Evolutionary conservation across 148 eudicot species (phyloP).

Genomic region (Bassia scoparia): DNA sequence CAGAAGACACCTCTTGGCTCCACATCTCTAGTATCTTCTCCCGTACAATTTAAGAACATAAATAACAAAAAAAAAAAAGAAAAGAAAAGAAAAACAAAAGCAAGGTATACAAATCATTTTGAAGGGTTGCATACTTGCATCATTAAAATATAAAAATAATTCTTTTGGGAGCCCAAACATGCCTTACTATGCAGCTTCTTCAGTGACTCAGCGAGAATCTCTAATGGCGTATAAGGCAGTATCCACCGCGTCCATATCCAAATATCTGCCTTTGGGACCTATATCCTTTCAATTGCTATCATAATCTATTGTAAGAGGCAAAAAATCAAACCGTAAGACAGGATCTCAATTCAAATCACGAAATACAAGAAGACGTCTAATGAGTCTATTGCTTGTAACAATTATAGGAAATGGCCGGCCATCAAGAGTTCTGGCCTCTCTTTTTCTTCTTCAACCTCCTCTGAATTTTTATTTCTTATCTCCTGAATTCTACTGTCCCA

Average conservation of each 20-base stretch:
- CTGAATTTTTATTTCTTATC: conserved; percentile 45
- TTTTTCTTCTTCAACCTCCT: conserved; percentile 55
- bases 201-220: not conserved
- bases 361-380: conserved; percentile 7
- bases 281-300: not conserved
- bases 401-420: conserved; percentile 75
- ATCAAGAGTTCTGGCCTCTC: conserved; percentile 60
- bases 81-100: not conserved
- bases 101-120: not conserved
- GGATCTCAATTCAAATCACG: not conserved
- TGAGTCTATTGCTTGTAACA: not conserved
- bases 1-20: not conserved
- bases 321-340: not conserved
- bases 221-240: not conserved
- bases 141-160: too few relatives aligned
- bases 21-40: not conserved
- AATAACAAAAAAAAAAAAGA: not conserved
- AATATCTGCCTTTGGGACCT: not conserved
- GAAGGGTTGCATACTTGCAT: not conserved
- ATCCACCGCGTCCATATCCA: not conserved
- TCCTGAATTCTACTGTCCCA: conserved; percentile 66
- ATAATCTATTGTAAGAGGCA: not conserved
- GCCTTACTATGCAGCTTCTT: conserved; percentile 11
- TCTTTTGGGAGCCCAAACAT: not conserved
- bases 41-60: not conserved